Base-by-base conservation (phyloP, 2,329 filamentous ascomycete genomes). In the Fusarium sarcochroum region DNA sequence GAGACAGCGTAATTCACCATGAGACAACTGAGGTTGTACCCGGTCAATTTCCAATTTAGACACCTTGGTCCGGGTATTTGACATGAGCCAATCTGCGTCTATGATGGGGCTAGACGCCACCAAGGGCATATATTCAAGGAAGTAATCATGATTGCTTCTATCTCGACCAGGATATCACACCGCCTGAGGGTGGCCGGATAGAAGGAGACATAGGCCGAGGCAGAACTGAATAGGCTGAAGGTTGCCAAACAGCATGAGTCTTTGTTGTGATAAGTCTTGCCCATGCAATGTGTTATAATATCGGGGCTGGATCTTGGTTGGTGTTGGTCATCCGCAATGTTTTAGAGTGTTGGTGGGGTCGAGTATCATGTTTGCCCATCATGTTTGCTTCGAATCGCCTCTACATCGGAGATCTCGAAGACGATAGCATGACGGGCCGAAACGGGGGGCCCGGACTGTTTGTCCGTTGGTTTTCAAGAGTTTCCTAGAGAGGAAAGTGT, bases 1-100 rank as follows among this genome's bases (percentile, higher is more conserved):
- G 66, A 74, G 68, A 73, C 72, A 72, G 51, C 51, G 49, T 47
- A 65, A 54, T 56, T 65, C 41, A 50, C 30, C 51, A 55, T 56
- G 57, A 65, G 64, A 63, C 60, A 58, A 41, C 46, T 54, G 37
- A 45, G 23, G 48, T 23, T 46, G 66, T 67, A 20, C 45, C 25
- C 34, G 38, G 42, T 58, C 18, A 55, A 27, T 15, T 42, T 49
- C n/a, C 58, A 55, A 32, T 42, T 53, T 17, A 23, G 45, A 63
- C 32, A 41, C 17, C 5, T 50, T 55, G 23, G 27, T 23, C 27
- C 20, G 57, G 44, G 34, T 40, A 20, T 17, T 17, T 32, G 23
- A 4, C 4, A n/a, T 13, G 38, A 37, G 25, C 15, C 37, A 14
- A 37, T 15, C 32, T 56, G 30, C 14, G 42, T 32, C 2, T 20